phyloP scores from a whole-genome alignment of 169 alveolate genomes.

The Miamiensis avidus region DNA sequence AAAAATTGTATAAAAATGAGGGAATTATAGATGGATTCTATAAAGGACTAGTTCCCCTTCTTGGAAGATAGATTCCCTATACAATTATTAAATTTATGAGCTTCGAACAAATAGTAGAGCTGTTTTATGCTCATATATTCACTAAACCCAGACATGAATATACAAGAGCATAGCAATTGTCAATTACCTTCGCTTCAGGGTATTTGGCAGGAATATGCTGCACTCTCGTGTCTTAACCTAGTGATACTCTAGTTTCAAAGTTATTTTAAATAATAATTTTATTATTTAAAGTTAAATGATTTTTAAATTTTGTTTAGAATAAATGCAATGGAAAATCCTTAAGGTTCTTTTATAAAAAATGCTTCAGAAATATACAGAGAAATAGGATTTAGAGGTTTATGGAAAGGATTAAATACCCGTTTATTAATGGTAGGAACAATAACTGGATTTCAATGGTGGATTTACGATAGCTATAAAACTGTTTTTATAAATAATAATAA shows the following conservation, averaged over 20 bases:
- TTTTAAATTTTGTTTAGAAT: too few species aligned
- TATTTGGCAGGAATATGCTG: conserved; percentile 95
- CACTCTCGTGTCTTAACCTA: conserved; percentile 96
- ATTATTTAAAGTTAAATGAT: too few species aligned
- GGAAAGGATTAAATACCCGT: conserved; percentile 90
- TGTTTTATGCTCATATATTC: conserved; percentile 88
- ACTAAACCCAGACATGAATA: conserved; percentile 86
- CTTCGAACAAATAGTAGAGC: conserved; percentile 92
- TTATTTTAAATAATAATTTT: conserved; percentile 84
- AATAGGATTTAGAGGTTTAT: conserved; percentile 72
- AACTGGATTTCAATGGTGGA: conserved; percentile 99
- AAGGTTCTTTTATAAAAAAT: conserved; percentile 63
- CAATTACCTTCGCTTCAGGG: conserved; percentile 95
- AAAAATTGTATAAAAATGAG: conserved; percentile 71
- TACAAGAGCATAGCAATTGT: conserved; percentile 88
- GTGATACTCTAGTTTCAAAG: conserved; percentile 95
- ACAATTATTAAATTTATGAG: conserved; percentile 97
- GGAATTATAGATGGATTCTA: conserved; percentile 68
- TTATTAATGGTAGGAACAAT: conserved; percentile 97
- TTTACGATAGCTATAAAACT: conserved; percentile 94
- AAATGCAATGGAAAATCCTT: too few species aligned
- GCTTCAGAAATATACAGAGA: conserved; percentile 3
- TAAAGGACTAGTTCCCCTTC: conserved; percentile 87
- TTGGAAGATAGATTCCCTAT: conserved; percentile 95
- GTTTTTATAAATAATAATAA: too few species aligned